Base-by-base conservation (phyloP, 495 filamentous ascomycete genomes). In the Echria macrotheca region DNA sequence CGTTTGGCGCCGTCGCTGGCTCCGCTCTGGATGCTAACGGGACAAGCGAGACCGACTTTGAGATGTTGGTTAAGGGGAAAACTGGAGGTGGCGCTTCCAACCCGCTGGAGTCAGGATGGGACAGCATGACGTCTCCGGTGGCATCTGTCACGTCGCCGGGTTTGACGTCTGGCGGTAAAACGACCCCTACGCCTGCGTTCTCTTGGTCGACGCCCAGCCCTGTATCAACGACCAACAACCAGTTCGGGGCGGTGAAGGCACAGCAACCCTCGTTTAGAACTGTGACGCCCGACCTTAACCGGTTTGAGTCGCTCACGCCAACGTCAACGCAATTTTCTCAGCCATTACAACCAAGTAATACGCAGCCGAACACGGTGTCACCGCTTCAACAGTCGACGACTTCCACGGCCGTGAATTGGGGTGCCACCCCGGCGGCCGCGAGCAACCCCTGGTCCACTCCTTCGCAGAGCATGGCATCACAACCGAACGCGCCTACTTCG, bases 1-100 rank as follows among this genome's bases (percentile, higher is more conserved):
- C 75, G 3, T 84, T 84, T 49, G 76, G 73, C 4, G 69, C 71
- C 21, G 49, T 76, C 8, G 62, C 63, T 9, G 74, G 71, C 3
- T 71, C 75, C 10, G 72, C 74, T 9, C 70, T 76, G 11, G 66
- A 73, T 24, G 64, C 69, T 4, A 73, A 72, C 36, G 77, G 73
- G 19, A 71, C 78, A 3, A 79, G 67, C 10, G 80, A 84, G 52
- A 75, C 80, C 43, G 87, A 87, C 58, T 98, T 96, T 57, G 90
- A 95, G 61, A 75, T 78, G 1, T 77, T 98, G 15, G 90, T 98
- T 11, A 85, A 89, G 58, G 91, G 91, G 11, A 75, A 67, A 29
- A 22, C 55, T 37, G 50, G 39, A 9, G 41, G 37, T 0, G 33
- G 50, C 2, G 45, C 58, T 1, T 50, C 47, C 14, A 68, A 67